Evolutionary conservation across 306 rosid genomes (phyloP).

Genomic region (Vicia sativa): DNA sequence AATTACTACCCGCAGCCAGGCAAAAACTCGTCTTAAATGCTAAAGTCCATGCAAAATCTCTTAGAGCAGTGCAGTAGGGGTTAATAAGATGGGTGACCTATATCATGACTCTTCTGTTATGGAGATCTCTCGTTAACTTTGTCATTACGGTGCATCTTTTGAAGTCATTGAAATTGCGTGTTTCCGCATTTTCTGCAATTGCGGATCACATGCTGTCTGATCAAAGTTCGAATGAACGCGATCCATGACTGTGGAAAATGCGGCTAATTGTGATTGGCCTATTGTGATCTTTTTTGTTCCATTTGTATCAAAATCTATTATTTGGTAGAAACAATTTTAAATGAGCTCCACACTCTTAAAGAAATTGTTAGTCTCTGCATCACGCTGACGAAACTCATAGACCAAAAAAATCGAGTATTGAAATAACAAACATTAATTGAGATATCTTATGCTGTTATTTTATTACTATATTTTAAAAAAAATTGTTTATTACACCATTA

Average conservation of each 20-base stretch:
- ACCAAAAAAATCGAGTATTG: neutral
- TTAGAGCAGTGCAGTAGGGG: too few relatives aligned
- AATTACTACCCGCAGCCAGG: too few relatives aligned
- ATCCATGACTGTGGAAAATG: neutral
- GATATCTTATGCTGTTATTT: neutral
- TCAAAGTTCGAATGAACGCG: neutral
- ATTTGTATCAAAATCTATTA: neutral
- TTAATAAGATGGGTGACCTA: neutral
- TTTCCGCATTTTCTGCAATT: constrained; percentile 6
- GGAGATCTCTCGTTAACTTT: neutral
- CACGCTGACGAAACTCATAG: neutral
- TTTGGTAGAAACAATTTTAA: neutral
- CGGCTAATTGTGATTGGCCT: neutral
- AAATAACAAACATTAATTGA: neutral
- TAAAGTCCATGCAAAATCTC: too few relatives aligned
- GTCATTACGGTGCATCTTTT: neutral
- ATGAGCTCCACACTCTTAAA: neutral
- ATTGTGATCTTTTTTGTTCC: neutral
- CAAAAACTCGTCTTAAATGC: too few relatives aligned
- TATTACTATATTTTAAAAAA: neutral
- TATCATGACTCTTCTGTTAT: neutral
- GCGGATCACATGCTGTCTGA: neutral
- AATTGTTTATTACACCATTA: constrained; percentile 2
- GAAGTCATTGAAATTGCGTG: neutral
- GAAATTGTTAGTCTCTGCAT: neutral